Evolutionary conservation across 331 rosid genomes (phyloP).

Genomic region (Acacia pycnantha): DNA sequence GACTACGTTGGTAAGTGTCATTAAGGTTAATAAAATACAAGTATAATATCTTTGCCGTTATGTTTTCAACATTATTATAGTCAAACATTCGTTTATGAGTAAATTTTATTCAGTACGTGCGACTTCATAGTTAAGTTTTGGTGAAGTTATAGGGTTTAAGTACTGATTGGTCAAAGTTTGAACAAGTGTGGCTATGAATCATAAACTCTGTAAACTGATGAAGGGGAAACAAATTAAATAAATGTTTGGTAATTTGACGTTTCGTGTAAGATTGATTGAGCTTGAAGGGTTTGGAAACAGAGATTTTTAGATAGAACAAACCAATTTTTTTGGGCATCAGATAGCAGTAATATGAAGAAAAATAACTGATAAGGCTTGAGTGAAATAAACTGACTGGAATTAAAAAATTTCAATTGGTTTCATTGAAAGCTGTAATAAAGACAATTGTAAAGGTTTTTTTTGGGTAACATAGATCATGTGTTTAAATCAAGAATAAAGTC

Average conservation of each 20-base stretch:
- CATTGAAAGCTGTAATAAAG: neutral
- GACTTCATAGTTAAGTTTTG: neutral
- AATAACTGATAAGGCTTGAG: neutral
- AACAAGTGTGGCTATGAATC: neutral
- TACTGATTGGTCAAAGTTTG: conserved; percentile 15
- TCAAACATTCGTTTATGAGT: neutral
- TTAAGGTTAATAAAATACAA: conserved; percentile 28
- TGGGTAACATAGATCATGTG: neutral
- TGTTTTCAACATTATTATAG: conserved; percentile 15
- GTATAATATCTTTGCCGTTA: conserved; percentile 35
- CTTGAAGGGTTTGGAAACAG: neutral
- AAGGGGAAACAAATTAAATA: neutral
- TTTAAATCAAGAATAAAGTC: neutral
- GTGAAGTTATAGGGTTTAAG: conserved; percentile 3
- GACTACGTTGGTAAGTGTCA: conserved; percentile 32
- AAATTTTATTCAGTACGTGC: conserved; percentile 1
- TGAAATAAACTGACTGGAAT: neutral
- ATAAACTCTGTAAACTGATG: neutral
- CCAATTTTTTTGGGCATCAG: neutral
- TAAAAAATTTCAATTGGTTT: neutral
- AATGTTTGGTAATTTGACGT: neutral
- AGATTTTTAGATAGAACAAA: neutral
- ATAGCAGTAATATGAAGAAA: neutral
- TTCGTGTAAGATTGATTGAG: neutral
- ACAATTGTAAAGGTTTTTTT: neutral